These are phyloP conservation scores for Ulota crispa DNA, from an alignment of 225 moss, liverwort and hornwort species.

Conservation along the genomic window DNA sequence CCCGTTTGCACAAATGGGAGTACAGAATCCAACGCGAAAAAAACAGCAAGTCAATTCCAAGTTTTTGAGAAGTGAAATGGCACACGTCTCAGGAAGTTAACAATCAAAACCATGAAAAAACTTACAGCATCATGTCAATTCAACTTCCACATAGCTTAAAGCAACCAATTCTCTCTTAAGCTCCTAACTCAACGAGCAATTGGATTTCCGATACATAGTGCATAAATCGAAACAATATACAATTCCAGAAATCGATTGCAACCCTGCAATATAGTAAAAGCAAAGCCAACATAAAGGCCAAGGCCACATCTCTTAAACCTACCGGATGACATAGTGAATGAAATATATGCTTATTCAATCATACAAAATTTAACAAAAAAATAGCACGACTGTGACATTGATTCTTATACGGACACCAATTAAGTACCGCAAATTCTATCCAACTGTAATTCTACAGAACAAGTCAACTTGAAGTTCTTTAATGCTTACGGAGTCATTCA, in stretches of 20 bases:
- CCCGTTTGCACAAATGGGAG: background rate
- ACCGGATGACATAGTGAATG: background rate
- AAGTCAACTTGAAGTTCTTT: background rate
- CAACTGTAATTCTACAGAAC: background rate
- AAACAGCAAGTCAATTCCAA: background rate
- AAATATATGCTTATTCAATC: background rate
- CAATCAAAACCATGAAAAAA: background rate
- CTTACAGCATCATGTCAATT: constrained; percentile 3
- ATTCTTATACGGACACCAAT: constrained; percentile 1
- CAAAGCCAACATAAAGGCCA: background rate
- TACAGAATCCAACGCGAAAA: background rate
- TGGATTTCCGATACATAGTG: background rate
- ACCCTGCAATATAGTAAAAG: constrained; percentile 3
- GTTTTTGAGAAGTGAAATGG: background rate
- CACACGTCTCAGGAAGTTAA: background rate
- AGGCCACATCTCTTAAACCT: background rate
- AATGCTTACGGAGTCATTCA: background rate
- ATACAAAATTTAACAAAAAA: background rate
- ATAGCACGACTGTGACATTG: background rate
- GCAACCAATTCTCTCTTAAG: background rate
- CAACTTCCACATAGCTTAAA: background rate
- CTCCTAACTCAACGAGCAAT: background rate
- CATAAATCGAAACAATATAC: background rate
- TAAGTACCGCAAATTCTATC: background rate
- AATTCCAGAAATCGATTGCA: background rate